These are phyloP conservation scores for Aureobasidium melanogenum DNA, from an alignment of 2,329 filamentous ascomycete genomes.

Conservation along the genomic window DNA sequence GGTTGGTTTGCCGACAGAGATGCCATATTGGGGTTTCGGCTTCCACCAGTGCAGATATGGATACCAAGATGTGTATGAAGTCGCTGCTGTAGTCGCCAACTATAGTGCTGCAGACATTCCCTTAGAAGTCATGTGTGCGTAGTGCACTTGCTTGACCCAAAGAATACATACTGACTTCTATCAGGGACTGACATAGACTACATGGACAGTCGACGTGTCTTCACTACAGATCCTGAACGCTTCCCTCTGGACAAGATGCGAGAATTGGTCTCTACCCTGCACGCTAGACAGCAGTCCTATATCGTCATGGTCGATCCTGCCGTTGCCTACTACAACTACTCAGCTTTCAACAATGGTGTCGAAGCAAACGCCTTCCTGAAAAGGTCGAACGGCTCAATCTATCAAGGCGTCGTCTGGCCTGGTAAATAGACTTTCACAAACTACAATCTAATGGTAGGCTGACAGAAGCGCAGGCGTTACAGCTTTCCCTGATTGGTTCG, in stretches of 20 bases:
- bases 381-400: conserved; percentile 44
- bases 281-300: conserved; percentile 27
- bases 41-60: conserved; percentile 43
- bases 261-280: conserved; percentile 54
- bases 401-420: conserved; percentile 65
- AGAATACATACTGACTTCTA: not conserved
- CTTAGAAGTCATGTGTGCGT: conserved; percentile 51
- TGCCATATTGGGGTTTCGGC: conserved; percentile 41
- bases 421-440: conserved; percentile 30
- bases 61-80: conserved; percentile 50
- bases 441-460: not conserved
- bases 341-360: conserved; percentile 52
- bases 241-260: conserved; percentile 56
- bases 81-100: conserved; percentile 59
- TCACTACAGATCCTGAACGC: conserved; percentile 55
- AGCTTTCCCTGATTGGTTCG: conserved; percentile 58
- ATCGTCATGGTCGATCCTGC: conserved; percentile 68
- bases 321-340: conserved; percentile 40
- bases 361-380: conserved; percentile 48
- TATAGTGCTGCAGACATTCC: conserved; percentile 58
- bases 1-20: conserved; percentile 40
- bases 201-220: conserved; percentile 44
- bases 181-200: conserved; percentile 33
- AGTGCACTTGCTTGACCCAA: not conserved
- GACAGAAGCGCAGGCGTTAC: conserved; percentile 17